These are phyloP conservation scores for Picea sitchensis DNA, from an alignment of 75 land plant genomes.

Conservation along the genomic window DNA sequence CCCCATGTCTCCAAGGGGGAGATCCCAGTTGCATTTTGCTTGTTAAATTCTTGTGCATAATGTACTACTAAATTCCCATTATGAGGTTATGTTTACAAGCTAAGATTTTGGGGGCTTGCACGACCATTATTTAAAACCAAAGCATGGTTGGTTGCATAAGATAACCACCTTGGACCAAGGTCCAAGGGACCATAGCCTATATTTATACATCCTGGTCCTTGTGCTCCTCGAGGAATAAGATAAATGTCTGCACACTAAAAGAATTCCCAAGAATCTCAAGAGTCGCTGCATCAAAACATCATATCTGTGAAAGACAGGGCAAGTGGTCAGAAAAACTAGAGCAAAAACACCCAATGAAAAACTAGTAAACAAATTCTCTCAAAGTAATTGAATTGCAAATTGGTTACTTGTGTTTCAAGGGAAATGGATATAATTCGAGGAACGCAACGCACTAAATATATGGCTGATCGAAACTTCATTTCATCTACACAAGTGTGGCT, in stretches of 20 bases:
- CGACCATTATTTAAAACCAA: slow-evolving; percentile 64
- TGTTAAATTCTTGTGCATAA: slow-evolving; percentile 87
- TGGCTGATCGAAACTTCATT: slow-evolving; percentile 73
- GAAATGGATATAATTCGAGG: slow-evolving; percentile 77
- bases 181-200: slow-evolving; percentile 91
- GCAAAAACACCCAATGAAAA: slow-evolving; percentile 13
- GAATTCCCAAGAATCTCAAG: slow-evolving; percentile 40
- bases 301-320: slow-evolving; percentile 54
- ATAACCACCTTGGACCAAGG: slow-evolving; percentile 93
- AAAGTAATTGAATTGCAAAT: not conserved
- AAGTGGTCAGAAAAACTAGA: not conserved
- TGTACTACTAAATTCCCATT: slow-evolving; percentile 78
- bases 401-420: slow-evolving; percentile 66
- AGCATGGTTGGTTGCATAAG: slow-evolving; percentile 73
- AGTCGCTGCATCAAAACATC: slow-evolving; percentile 85
- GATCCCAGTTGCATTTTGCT: slow-evolving; percentile 82
- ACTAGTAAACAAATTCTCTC: not conserved
- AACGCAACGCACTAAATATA: slow-evolving; percentile 86
- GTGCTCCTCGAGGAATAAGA: slow-evolving; percentile 60
- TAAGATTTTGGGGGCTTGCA: slow-evolving; percentile 80
- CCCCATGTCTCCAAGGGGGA: slow-evolving; percentile 81
- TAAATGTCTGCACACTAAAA: slow-evolving; percentile 74
- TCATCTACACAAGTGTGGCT: slow-evolving; percentile 73
- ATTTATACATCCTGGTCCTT: slow-evolving; percentile 44
- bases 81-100: slow-evolving; percentile 80